Evolutionary conservation across 495 filamentous ascomycete genomes (phyloP).

Genomic region (Cudoniella acicularis): DNA sequence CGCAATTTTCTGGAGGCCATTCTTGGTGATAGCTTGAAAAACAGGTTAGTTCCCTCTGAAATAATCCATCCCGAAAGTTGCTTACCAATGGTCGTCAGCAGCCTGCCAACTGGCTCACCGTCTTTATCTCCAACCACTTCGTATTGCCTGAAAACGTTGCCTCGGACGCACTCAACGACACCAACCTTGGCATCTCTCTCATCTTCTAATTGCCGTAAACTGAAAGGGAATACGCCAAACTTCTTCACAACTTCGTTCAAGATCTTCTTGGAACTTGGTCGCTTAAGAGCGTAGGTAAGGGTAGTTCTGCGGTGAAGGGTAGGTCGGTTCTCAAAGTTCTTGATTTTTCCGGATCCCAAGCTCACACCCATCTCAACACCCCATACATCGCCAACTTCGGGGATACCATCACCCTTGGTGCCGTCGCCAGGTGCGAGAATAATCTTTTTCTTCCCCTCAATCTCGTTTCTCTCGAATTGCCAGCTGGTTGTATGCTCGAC

Average conservation of each 20-base stretch:
- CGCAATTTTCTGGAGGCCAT: slow-evolving; percentile 81
- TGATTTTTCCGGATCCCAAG: slow-evolving; percentile 89
- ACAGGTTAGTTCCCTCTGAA: slow-evolving; percentile 20
- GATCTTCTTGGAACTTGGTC: slow-evolving; percentile 83
- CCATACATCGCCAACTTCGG: slow-evolving; percentile 94
- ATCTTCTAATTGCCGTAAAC: slow-evolving; percentile 92
- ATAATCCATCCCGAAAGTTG: not conserved
- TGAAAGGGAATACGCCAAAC: slow-evolving; percentile 97
- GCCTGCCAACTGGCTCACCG: slow-evolving; percentile 71
- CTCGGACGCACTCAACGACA: slow-evolving; percentile 89
- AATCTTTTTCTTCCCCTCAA: slow-evolving; percentile 98
- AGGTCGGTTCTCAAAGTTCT: slow-evolving; percentile 77
- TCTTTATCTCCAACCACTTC: slow-evolving; percentile 95
- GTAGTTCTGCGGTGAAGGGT: slow-evolving; percentile 91
- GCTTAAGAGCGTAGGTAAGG: slow-evolving; percentile 86
- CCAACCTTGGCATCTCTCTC: slow-evolving; percentile 95
- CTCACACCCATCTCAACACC: slow-evolving; percentile 94
- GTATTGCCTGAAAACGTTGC: slow-evolving; percentile 87
- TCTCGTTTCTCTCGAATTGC: slow-evolving; percentile 93
- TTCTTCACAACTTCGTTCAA: slow-evolving; percentile 92
- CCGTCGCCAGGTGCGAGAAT: slow-evolving; percentile 82
- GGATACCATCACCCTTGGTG: slow-evolving; percentile 84
- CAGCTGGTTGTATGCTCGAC: slow-evolving; percentile 98
- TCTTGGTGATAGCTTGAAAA: slow-evolving; percentile 89
- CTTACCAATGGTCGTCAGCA: slow-evolving; percentile 90